These are phyloP conservation scores for Pestalotiopsis sp. DNA, from an alignment of 2,329 filamentous ascomycete genomes.

Conservation along the genomic window DNA sequence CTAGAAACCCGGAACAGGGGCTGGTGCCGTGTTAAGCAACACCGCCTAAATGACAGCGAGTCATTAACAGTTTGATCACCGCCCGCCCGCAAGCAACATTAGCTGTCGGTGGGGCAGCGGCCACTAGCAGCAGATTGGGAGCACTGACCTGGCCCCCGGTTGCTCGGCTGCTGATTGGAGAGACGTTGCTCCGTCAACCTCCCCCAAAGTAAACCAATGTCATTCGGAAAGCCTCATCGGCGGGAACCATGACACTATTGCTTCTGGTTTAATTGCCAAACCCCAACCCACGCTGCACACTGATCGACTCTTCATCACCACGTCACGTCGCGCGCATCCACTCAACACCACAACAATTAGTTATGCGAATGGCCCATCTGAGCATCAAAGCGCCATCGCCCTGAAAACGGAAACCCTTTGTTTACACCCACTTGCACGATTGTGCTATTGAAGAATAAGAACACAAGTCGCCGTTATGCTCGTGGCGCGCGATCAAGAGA, in stretches of 20 bases:
- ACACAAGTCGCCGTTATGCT: conserved; percentile 57
- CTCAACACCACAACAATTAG: neutral
- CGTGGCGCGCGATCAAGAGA: conserved; percentile 84
- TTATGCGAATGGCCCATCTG: neutral
- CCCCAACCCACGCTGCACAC: neutral
- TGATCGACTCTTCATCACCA: neutral
- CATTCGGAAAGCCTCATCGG: neutral
- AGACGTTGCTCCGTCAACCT: conserved; percentile 6
- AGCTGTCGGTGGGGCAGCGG: conserved; percentile 6
- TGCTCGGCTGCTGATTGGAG: neutral
- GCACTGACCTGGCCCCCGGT: neutral
- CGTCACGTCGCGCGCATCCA: neutral
- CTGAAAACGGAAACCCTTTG: conserved; percentile 3
- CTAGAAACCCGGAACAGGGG: conserved; percentile 8
- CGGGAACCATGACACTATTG: neutral
- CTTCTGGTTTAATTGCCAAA: neutral
- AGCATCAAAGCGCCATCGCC: conserved; percentile 15
- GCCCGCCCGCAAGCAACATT: neutral
- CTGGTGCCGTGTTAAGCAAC: neutral
- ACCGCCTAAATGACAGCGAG: conserved; percentile 6
- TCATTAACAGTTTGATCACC: conserved; percentile 14
- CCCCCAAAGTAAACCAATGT: neutral
- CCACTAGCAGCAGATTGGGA: neutral
- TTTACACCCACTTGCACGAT: conserved; percentile 26
- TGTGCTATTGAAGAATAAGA: neutral